Evolutionary conservation across 2,329 filamentous ascomycete species (phyloP).

Genomic region (Penicillium nordicum): DNA sequence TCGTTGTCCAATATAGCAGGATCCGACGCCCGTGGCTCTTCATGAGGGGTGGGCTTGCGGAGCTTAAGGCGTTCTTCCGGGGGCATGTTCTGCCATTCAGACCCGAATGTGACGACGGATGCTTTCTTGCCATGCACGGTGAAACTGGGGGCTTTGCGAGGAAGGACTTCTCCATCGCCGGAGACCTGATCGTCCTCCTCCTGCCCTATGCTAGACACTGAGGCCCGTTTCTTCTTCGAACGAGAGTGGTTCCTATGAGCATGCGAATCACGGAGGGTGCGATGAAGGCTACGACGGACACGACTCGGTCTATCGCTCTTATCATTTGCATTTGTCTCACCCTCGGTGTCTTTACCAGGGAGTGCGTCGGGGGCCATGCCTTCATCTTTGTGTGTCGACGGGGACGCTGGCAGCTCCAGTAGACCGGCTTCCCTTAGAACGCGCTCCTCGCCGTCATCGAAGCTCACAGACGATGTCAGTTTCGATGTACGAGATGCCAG

Average conservation of each 20-base stretch:
- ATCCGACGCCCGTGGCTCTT: constrained; percentile 38
- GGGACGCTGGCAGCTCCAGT: constrained; percentile 48
- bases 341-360: constrained; percentile 39
- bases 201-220: constrained; percentile 56
- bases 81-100: constrained; percentile 77
- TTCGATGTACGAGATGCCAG: constrained; percentile 35
- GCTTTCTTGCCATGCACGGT: constrained; percentile 98
- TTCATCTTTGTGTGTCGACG: constrained; percentile 42
- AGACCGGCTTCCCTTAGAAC: constrained; percentile 66
- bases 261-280: constrained; percentile 78
- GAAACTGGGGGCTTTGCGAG: constrained; percentile 81
- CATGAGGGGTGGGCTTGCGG: constrained; percentile 49
- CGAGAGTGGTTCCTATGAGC: constrained; percentile 61
- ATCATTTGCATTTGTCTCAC: constrained; percentile 30
- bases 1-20: constrained; percentile 27
- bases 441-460: constrained; percentile 65
- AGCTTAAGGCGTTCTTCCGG: constrained; percentile 69
- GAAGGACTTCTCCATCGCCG: constrained; percentile 64
- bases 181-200: constrained; percentile 48
- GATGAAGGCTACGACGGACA: constrained; percentile 81
- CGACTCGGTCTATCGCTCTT: constrained; percentile 57
- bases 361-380: constrained; percentile 44
- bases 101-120: constrained; percentile 91
- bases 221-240: constrained; percentile 73
- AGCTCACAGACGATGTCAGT: constrained; percentile 36